phyloP scores from a whole-genome alignment of 2,329 filamentous ascomycete genomes.

The Talaromyces sp. region DNA sequence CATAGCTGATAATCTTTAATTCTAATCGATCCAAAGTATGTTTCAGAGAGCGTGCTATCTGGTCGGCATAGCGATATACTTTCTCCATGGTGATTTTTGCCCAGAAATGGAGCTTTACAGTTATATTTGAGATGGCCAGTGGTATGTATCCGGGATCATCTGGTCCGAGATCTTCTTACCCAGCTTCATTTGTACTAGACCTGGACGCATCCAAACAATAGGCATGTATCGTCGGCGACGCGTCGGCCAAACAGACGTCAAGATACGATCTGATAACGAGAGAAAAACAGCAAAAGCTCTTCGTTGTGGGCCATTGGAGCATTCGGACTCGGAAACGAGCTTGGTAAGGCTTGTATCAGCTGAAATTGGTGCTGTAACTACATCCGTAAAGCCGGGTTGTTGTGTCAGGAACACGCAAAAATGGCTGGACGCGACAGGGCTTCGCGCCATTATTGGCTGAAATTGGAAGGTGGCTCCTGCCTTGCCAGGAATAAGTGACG shows the following conservation, averaged over 20 bases:
- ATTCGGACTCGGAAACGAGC: not conserved
- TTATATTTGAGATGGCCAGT: not conserved
- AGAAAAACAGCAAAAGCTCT: not conserved
- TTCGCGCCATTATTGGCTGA: conserved; percentile 18
- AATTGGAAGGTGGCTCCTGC: not conserved
- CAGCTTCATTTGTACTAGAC: not conserved
- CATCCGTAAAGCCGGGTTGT: conserved; percentile 18
- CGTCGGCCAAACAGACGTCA: conserved; percentile 11
- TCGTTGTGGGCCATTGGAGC: conserved; percentile 5
- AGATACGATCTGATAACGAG: conserved; percentile 16
- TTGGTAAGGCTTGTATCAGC: conserved; percentile 11
- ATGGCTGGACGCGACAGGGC: conserved; percentile 16
- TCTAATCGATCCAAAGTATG: not conserved
- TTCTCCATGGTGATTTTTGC: conserved; percentile 5
- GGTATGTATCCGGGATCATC: not conserved
- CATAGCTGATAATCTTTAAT: conserved; percentile 1
- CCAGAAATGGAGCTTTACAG: not conserved
- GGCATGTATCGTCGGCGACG: not conserved
- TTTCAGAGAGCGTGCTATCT: not conserved
- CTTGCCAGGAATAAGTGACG: not conserved
- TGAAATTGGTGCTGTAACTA: not conserved
- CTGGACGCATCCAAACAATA: not conserved
- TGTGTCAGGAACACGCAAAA: conserved; percentile 4
- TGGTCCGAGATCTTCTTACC: not conserved
- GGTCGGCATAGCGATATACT: conserved; percentile 4